Percentiles rank a stretch among this genome's conserved stretches.
phyloP scores from a whole-genome alignment of 768 basidiomycete species.

The Rhodotorula babjevae region DNA sequence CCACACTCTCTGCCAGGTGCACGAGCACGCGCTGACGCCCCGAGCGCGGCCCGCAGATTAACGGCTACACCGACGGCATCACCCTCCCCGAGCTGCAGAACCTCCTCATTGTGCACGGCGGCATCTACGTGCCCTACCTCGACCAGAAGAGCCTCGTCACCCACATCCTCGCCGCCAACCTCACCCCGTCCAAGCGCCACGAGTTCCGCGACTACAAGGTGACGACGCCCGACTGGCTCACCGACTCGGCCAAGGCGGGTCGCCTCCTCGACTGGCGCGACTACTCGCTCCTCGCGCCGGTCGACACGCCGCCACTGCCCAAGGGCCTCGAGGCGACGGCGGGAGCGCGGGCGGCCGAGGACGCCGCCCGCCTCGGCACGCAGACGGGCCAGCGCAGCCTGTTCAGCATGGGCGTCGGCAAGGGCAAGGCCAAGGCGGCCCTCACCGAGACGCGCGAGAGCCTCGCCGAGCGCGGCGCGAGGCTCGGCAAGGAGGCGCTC shows the following conservation, averaged over 20 bases:
- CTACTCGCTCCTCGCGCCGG: constrained; percentile 48
- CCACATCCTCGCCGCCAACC: constrained; percentile 82
- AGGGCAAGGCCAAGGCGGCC: not conserved
- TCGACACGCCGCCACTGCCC: not conserved
- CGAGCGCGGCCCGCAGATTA: constrained; percentile 57
- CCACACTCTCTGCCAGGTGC: not conserved
- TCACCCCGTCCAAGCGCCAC: constrained; percentile 81
- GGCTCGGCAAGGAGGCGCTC: constrained; percentile 16
- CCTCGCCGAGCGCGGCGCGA: constrained; percentile 21
- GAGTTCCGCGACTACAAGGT: constrained; percentile 90
- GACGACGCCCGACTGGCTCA: constrained; percentile 79
- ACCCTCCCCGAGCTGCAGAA: constrained; percentile 74
- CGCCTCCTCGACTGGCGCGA: constrained; percentile 72
- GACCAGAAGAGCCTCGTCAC: constrained; percentile 79
- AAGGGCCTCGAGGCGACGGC: not conserved
- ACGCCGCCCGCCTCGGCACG: constrained; percentile 12
- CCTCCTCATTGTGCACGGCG: constrained; percentile 76
- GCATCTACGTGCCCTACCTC: constrained; percentile 75
- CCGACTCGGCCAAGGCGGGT: constrained; percentile 67
- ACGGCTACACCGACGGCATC: constrained; percentile 64
- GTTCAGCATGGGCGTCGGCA: constrained; percentile 18
- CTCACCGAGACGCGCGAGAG: constrained; percentile 25
- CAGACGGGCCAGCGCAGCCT: constrained; percentile 35
- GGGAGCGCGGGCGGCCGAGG: not conserved
- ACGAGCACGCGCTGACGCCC: not conserved